These are phyloP conservation scores for Phalaenopsis hybrid DNA, from an alignment of 116 monocot genomes.

Conservation along the genomic window DNA sequence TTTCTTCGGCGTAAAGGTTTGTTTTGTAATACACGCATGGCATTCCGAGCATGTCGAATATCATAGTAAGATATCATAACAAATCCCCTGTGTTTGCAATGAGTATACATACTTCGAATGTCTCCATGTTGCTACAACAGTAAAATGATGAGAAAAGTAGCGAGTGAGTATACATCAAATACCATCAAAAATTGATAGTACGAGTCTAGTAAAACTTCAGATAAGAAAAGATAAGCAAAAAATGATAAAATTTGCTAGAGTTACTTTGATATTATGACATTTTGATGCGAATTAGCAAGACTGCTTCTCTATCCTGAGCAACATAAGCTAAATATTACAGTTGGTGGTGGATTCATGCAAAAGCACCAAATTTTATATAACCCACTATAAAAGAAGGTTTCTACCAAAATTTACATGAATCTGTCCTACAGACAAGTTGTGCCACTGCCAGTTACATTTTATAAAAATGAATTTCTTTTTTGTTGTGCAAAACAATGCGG, in stretches of 20 bases:
- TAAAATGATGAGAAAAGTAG: neutral
- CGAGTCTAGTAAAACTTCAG: neutral
- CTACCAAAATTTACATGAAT: neutral
- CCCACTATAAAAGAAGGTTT: neutral
- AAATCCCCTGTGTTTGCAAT: constrained; percentile 76
- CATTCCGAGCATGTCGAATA: constrained; percentile 54
- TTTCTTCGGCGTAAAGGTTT: constrained; percentile 53
- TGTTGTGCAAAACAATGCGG: no score
- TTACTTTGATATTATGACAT: neutral
- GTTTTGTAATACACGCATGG: constrained; percentile 56
- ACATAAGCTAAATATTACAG: neutral
- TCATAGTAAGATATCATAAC: constrained; percentile 79
- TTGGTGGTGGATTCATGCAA: neutral
- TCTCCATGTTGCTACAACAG: constrained; percentile 58
- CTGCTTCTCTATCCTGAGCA: neutral
- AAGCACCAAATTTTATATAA: neutral
- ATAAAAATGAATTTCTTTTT: no score
- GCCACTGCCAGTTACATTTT: no score
- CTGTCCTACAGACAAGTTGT: neutral
- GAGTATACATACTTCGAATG: constrained; percentile 53
- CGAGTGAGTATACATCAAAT: neutral
- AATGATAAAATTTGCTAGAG: neutral
- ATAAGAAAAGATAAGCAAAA: neutral
- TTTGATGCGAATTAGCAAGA: neutral
- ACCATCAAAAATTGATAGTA: neutral